Evolutionary conservation across 495 filamentous ascomycete genomes (phyloP).

Genomic region (Daldinia vernicosa): DNA sequence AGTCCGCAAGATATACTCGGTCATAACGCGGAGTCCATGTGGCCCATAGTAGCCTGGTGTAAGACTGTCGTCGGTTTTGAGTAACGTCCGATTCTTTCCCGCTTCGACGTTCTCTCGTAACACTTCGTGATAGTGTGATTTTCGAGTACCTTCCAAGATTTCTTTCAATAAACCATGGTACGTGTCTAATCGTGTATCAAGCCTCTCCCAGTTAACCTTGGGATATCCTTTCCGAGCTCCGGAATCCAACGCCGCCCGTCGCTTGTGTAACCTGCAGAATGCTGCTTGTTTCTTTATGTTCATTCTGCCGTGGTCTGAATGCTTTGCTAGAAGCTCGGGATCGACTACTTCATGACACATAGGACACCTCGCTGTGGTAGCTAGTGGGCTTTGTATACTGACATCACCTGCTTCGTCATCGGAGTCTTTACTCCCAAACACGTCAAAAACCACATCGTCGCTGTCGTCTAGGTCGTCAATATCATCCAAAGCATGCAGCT

Average conservation of each 20-base stretch:
- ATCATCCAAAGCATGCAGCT: slow-evolving; percentile 40
- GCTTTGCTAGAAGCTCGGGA: slow-evolving; percentile 56
- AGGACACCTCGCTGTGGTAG: slow-evolving; percentile 61
- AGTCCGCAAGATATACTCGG: slow-evolving; percentile 68
- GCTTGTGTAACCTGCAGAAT: slow-evolving; percentile 80
- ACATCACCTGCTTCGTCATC: slow-evolving; percentile 35
- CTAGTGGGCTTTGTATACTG: slow-evolving; percentile 8
- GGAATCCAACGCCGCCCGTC: slow-evolving; percentile 61
- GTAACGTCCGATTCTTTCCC: slow-evolving; percentile 68
- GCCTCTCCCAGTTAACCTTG: slow-evolving; percentile 74
- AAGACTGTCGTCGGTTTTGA: slow-evolving; percentile 61
- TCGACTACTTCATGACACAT: slow-evolving; percentile 73
- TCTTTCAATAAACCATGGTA: slow-evolving; percentile 64
- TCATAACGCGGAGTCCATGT: slow-evolving; percentile 71
- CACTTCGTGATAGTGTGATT: slow-evolving; percentile 69
- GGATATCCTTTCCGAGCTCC: slow-evolving; percentile 78
- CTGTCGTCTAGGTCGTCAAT: slow-evolving; percentile 27
- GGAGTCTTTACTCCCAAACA: slow-evolving; percentile 17
- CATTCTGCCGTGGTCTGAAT: slow-evolving; percentile 58
- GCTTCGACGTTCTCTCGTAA: slow-evolving; percentile 66
- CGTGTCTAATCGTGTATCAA: slow-evolving; percentile 70
- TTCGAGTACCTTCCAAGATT: slow-evolving; percentile 64
- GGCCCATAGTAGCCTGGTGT: slow-evolving; percentile 87
- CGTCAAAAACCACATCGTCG: slow-evolving; percentile 30
- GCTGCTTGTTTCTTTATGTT: slow-evolving; percentile 67